These are phyloP conservation scores for Wallacemonas sp. DNA, from an alignment of 208 protist species.

Conservation along the genomic window DNA sequence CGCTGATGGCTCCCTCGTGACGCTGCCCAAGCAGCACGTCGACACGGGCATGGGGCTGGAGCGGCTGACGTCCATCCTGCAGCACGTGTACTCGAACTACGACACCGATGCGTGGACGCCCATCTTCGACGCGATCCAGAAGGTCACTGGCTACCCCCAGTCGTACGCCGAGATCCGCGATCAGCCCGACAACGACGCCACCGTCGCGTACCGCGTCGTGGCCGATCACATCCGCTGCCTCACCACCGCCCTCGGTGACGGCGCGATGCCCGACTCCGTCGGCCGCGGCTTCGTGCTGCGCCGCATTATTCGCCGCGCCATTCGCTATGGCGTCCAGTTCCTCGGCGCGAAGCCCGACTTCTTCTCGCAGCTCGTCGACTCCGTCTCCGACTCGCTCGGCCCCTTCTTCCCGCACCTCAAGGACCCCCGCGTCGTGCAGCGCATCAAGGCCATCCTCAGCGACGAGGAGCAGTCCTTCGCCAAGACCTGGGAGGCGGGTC, in stretches of 20 bases:
- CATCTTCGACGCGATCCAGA: slow-evolving; percentile 97
- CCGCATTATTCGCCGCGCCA: slow-evolving; percentile 96
- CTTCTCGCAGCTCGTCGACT: slow-evolving; percentile 92
- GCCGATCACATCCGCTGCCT: slow-evolving; percentile 99
- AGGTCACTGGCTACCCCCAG: slow-evolving; percentile 84
- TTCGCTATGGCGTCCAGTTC: slow-evolving; percentile 97
- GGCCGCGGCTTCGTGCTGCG: slow-evolving; percentile 98
- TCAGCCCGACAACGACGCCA: slow-evolving; percentile 83
- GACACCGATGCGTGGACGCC: slow-evolving; percentile 98
- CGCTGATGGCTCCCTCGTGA: slow-evolving; percentile 77
- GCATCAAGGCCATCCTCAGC: slow-evolving; percentile 89
- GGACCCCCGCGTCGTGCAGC: slow-evolving; percentile 71
- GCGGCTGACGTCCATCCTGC: slow-evolving; percentile 96
- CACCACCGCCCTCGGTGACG: slow-evolving; percentile 96
- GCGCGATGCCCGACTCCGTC: slow-evolving; percentile 93
- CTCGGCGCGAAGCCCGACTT: slow-evolving; percentile 93
- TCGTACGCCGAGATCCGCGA: slow-evolving; percentile 88
- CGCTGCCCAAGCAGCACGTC: slow-evolving; percentile 94
- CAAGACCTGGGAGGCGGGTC: slow-evolving; percentile 94
- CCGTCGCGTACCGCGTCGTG: slow-evolving; percentile 98
- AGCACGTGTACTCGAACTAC: slow-evolving; percentile 98
- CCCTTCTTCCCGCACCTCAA: slow-evolving; percentile 95
- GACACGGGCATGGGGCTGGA: slow-evolving; percentile 99
- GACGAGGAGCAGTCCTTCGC: slow-evolving; percentile 97
- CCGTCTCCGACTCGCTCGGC: slow-evolving; percentile 91